Base-by-base conservation (phyloP, 2,329 filamentous ascomycete genomes). In the Arthrobotrys pseudoclavata region DNA sequence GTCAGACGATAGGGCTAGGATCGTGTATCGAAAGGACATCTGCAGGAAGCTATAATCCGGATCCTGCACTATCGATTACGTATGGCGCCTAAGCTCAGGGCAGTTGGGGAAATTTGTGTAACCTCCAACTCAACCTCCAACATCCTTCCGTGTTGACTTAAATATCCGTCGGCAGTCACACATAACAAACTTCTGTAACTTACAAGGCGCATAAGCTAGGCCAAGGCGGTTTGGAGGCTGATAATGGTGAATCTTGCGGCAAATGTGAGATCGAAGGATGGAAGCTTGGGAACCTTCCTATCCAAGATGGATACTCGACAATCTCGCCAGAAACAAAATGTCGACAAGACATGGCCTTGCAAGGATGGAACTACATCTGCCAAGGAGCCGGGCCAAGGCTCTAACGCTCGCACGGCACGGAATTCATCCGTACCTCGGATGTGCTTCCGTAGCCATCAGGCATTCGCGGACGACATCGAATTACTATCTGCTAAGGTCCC, bases 401-500 rank as follows among this genome's bases (percentile, higher is more conserved):
- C n/a, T 45, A 61, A 31, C 31, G 34, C 29, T 29, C 26, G 52
- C 22, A 61, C 40, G 69, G 62, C 68, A 74, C 69, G 69, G 69
- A 62, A 62, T 67, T 74, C 62, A 74, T 74, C 69, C 69, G 69
- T 74, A 74, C 69, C 69, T 74, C 69, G 69, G 69, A 74, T 61
- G 69, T 74, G 68, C 62, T 74, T 74, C 69, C 69, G 69, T 62
- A 26, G 61, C 52, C 61, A 62, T 62, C 42, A 74, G 50, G 68
- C 29, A 62, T 74, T 62, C 66, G 62, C 31, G 62, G 50, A 52
- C 15, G 62, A 74, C 69, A 50, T 72, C 45, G 13, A 31, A 57
- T 50, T 20, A 53, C 64, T 37, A 26, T 45, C 45, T 22, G 15
- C 24, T 5, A 45, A 61, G 60, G 31, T 62, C 31, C 69, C 62